A percentile compares a stretch with the other conserved stretches of the same genome.
Conservation (phyloP, 352 stramenopile genomes). For the Phytopythium cucurbitacearum region DNA sequence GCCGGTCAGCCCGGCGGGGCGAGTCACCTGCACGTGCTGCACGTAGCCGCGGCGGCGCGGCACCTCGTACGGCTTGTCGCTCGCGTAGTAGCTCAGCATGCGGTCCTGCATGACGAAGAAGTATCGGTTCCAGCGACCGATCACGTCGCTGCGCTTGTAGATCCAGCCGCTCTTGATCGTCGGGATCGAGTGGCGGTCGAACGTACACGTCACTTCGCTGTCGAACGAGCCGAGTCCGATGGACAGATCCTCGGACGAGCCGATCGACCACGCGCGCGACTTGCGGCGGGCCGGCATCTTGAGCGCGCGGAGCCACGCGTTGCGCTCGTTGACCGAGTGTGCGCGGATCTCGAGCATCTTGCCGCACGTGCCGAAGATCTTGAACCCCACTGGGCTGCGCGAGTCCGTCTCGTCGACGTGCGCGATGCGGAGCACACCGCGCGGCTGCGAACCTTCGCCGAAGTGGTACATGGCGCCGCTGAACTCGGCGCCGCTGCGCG, state of each 20-base stretch:
- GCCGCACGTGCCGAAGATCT: conserved; percentile 62
- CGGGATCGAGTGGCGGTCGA: conserved; percentile 58
- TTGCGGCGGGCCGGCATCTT: conserved; percentile 58
- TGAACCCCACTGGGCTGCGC: conserved; percentile 54
- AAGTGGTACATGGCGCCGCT: conserved; percentile 30
- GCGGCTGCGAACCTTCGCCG: conserved; percentile 46
- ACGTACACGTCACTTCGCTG: conserved; percentile 38
- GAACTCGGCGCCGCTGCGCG: conserved; percentile 2
- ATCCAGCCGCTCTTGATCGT: conserved; percentile 65
- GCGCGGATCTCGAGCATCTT: conserved; percentile 70
- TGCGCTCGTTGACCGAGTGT: conserved; percentile 51
- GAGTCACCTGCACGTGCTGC: conserved; percentile 22
- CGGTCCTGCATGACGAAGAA: conserved; percentile 73
- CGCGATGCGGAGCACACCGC: conserved; percentile 63
- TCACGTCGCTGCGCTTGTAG: conserved; percentile 53
- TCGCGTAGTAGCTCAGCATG: conserved; percentile 73
- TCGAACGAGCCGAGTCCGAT: conserved; percentile 57
- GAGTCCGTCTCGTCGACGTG: conserved; percentile 60
- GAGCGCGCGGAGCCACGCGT: conserved; percentile 60
- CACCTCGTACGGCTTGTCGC: conserved; percentile 72
- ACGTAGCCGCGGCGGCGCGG: conserved; percentile 60
- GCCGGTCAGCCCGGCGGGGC: background rate
- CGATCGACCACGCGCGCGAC: conserved; percentile 57
- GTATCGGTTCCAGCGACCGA: conserved; percentile 58
- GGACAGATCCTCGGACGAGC: conserved; percentile 42